Evolutionary conservation across 2,329 filamentous ascomycete species (phyloP).

Genomic region (Akanthomyces uredinophilus): DNA sequence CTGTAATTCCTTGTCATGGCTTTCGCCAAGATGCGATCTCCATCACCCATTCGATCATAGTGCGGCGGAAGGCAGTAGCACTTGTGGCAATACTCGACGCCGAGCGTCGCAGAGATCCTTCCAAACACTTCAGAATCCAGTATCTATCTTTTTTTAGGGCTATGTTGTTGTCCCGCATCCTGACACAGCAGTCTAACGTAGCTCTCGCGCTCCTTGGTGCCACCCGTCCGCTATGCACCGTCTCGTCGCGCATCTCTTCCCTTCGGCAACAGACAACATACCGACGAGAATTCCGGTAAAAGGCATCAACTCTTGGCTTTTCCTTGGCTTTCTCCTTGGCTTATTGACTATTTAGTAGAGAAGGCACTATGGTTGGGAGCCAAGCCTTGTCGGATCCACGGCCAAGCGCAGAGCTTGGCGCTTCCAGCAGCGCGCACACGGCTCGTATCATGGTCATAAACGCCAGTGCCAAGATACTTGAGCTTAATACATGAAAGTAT

Average conservation of each 20-base stretch:
- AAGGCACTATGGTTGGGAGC: background rate
- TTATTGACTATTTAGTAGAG: background rate
- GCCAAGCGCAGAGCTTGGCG: background rate
- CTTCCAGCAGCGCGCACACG: background rate
- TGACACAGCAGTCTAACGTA: no score
- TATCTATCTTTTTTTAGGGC: no score
- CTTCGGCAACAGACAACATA: no score
- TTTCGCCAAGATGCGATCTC: background rate
- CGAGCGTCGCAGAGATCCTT: no score
- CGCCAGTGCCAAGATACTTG: background rate
- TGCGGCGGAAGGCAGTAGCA: background rate
- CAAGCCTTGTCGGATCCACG: constrained; percentile 4
- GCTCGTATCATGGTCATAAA: background rate
- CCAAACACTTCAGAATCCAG: no score
- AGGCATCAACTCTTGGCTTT: background rate
- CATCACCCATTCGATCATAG: background rate
- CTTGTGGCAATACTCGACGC: background rate
- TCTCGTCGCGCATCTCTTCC: no score
- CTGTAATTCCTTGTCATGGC: background rate
- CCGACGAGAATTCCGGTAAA: background rate
- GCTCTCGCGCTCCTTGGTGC: no score
- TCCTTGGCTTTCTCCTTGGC: background rate
- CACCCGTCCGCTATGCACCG: no score
- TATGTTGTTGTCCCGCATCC: no score
- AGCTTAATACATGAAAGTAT: background rate